Conservation (phyloP, 805 yeast species). For the Hanseniaspora hatyaiensis region DNA sequence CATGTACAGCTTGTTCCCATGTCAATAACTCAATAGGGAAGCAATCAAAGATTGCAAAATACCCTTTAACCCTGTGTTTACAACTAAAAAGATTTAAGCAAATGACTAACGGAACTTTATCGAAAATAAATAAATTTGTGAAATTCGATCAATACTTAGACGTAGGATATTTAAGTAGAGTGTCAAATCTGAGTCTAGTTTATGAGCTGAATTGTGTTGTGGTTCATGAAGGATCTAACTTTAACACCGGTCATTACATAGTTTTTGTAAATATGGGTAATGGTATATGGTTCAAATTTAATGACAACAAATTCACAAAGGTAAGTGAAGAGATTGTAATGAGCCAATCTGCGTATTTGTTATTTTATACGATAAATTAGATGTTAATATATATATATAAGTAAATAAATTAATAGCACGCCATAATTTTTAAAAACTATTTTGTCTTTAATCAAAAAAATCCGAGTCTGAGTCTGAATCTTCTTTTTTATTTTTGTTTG, state of each 20-base stretch:
- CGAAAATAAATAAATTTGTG: conserved; percentile 68
- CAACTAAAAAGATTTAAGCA: conserved; percentile 65
- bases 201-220: conserved; percentile 82
- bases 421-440: not conserved
- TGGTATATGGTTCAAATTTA: conserved; percentile 81
- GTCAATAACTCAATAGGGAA: conserved; percentile 55
- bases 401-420: not conserved
- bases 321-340: conserved; percentile 56
- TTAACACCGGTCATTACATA: conserved; percentile 86
- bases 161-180: conserved; percentile 43
- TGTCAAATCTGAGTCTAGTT: conserved; percentile 26
- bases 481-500: conserved; percentile 24
- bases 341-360: conserved; percentile 63
- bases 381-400: not conserved
- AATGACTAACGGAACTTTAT: conserved; percentile 33
- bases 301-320: conserved; percentile 70
- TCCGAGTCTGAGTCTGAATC: conserved; percentile 34
- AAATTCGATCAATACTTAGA: conserved; percentile 62
- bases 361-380: conserved; percentile 45
- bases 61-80: conserved; percentile 70
- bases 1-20: conserved; percentile 49
- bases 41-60: conserved; percentile 50
- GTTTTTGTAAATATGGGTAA: conserved; percentile 61
- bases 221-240: conserved; percentile 78
- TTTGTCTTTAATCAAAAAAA: conserved; percentile 36